Conservation (phyloP, 257 asterid genomes). For the Solanum clarkiae region DNA sequence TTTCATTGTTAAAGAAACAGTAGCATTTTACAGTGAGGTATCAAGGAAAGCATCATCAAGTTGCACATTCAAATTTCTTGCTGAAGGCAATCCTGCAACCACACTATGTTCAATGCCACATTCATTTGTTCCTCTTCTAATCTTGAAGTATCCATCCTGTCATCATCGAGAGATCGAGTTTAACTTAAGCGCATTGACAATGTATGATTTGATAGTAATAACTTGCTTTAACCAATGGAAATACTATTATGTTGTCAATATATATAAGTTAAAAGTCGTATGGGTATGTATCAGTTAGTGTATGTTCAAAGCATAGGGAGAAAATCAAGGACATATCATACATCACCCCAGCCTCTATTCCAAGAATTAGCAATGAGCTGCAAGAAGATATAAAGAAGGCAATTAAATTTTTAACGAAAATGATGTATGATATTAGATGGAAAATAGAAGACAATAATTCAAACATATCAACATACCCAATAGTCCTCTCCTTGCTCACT, state of each 20-base stretch:
- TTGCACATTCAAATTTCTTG: constrained; percentile 33
- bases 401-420: neutral
- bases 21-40: constrained; percentile 26
- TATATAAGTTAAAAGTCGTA: neutral
- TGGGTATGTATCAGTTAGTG: neutral
- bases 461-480: constrained; percentile 42
- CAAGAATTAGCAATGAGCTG: constrained; percentile 94
- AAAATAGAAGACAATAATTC: neutral
- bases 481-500: constrained; percentile 72
- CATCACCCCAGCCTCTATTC: constrained; percentile 98
- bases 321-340: constrained; percentile 33
- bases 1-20: neutral
- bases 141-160: constrained; percentile 93
- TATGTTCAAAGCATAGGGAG: neutral
- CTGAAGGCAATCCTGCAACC: constrained; percentile 73
- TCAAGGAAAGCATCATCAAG: constrained; percentile 13
- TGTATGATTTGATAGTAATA: neutral
- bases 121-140: constrained; percentile 79
- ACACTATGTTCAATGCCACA: constrained; percentile 84
- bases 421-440: neutral
- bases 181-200: neutral
- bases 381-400: constrained; percentile 5
- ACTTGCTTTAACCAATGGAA: neutral
- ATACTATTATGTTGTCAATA: neutral
- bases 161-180: neutral